These are phyloP conservation scores for Bryoglossum gracile DNA, from an alignment of 495 filamentous ascomycete genomes.

Conservation along the genomic window DNA sequence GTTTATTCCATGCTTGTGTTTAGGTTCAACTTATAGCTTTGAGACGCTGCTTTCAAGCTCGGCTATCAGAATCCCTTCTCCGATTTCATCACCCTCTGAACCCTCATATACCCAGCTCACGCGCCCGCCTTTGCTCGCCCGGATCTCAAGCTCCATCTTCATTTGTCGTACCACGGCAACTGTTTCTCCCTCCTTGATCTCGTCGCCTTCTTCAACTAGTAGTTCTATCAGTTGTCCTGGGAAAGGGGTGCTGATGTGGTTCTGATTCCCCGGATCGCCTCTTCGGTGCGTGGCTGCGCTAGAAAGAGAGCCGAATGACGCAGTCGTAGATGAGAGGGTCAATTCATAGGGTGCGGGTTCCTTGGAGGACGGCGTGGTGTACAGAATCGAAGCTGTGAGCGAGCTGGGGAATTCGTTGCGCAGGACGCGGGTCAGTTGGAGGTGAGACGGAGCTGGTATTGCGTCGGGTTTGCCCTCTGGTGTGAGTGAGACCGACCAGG, in stretches of 20 bases:
- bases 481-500: conserved; percentile 45
- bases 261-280: conserved; percentile 41
- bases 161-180: conserved; percentile 59
- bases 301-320: conserved; percentile 39
- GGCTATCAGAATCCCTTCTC: conserved; percentile 48
- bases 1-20: too few relatives aligned
- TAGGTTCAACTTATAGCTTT: conserved; percentile 13
- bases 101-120: conserved; percentile 50
- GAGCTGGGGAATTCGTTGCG: conserved; percentile 52
- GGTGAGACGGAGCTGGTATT: conserved; percentile 30
- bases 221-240: conserved; percentile 54
- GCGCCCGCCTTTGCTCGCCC: conserved; percentile 39
- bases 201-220: conserved; percentile 45
- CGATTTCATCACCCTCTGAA: conserved; percentile 54
- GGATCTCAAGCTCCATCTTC: conserved; percentile 61
- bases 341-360: conserved; percentile 34
- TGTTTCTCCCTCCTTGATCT: conserved; percentile 43
- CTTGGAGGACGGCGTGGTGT: conserved; percentile 37
- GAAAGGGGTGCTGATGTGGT: conserved; percentile 51
- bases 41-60: conserved; percentile 34
- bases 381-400: conserved; percentile 46
- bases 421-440: conserved; percentile 45
- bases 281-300: conserved; percentile 41
- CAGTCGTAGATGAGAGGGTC: conserved; percentile 39
- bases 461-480: conserved; percentile 22